Conservation (phyloP, 495 filamentous ascomycete species). For the Daldinia loculata region DNA sequence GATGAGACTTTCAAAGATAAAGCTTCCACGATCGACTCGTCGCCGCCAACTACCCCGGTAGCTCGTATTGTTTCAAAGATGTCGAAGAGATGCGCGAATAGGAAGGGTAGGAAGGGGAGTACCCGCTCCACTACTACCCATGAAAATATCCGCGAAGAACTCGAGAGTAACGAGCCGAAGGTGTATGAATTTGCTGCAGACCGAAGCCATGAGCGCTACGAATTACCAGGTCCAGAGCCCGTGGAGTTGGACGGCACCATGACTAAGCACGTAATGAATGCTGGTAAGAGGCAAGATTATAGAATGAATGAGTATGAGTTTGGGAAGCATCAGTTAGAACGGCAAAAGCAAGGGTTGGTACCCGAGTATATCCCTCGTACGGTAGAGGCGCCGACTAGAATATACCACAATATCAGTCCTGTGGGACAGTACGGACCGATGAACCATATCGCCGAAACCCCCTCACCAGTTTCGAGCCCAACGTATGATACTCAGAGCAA, state of each 20-base stretch:
- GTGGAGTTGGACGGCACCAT: constrained; percentile 59
- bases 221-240: constrained; percentile 58
- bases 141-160: constrained; percentile 21
- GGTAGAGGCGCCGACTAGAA: constrained; percentile 45
- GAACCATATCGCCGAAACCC: constrained; percentile 41
- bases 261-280: constrained; percentile 49
- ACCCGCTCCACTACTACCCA: constrained; percentile 3
- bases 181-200: constrained; percentile 58
- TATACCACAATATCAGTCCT: constrained; percentile 48
- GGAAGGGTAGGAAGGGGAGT: constrained; percentile 37
- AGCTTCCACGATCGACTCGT: constrained; percentile 38
- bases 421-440: constrained; percentile 51
- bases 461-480: constrained; percentile 54
- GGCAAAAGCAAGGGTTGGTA: constrained; percentile 52
- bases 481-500: constrained; percentile 53
- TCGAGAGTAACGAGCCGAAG: constrained; percentile 40
- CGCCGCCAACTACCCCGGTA: constrained; percentile 34
- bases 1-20: constrained; percentile 41
- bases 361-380: constrained; percentile 47
- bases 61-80: constrained; percentile 36
- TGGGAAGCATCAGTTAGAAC: constrained; percentile 54
- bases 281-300: constrained; percentile 43
- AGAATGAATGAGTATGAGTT: constrained; percentile 55
- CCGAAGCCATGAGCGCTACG: constrained; percentile 57
- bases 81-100: constrained; percentile 30